Conservation (phyloP, 2,329 filamentous ascomycete species). For the Diaporthe helianthi region DNA sequence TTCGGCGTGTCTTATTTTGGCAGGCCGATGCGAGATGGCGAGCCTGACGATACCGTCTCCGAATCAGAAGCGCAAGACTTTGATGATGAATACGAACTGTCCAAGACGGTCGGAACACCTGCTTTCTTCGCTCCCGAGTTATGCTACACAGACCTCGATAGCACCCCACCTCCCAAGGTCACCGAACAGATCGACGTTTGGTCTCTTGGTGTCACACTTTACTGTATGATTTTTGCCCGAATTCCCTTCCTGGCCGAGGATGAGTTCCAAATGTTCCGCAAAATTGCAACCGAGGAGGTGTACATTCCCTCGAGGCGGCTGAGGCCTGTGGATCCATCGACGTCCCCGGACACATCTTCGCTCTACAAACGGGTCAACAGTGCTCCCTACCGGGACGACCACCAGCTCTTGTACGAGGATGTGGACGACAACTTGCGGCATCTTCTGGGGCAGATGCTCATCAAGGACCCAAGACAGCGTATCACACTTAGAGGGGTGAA, state of each 20-base stretch:
- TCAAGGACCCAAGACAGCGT: constrained; percentile 86
- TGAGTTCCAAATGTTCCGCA: constrained; percentile 89
- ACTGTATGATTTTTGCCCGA: constrained; percentile 92
- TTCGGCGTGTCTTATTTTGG: constrained; percentile 99
- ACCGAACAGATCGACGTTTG: constrained; percentile 96
- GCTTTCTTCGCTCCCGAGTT: constrained; percentile 97
- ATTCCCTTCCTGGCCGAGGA: constrained; percentile 93
- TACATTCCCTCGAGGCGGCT: constrained; percentile 85
- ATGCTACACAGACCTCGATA: constrained; percentile 82
- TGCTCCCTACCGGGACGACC: constrained; percentile 75
- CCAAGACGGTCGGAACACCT: constrained; percentile 96
- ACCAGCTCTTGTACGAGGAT: constrained; percentile 83
- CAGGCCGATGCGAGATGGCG: constrained; percentile 82
- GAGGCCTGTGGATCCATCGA: constrained; percentile 72
- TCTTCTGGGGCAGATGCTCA: constrained; percentile 78
- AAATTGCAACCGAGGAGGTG: constrained; percentile 90
- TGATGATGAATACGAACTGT: constrained; percentile 93
- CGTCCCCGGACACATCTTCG: constrained; percentile 61
- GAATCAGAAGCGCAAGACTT: constrained; percentile 87
- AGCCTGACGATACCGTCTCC: constrained; percentile 75
- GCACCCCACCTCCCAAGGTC: constrained; percentile 72
- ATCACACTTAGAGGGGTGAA: constrained; percentile 94
- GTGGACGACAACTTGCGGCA: constrained; percentile 83
- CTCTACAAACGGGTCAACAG: constrained; percentile 64
- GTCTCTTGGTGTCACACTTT: constrained; percentile 95